Conservation (phyloP, 208 protist species). For the Wallacemonas collosoma region DNA sequence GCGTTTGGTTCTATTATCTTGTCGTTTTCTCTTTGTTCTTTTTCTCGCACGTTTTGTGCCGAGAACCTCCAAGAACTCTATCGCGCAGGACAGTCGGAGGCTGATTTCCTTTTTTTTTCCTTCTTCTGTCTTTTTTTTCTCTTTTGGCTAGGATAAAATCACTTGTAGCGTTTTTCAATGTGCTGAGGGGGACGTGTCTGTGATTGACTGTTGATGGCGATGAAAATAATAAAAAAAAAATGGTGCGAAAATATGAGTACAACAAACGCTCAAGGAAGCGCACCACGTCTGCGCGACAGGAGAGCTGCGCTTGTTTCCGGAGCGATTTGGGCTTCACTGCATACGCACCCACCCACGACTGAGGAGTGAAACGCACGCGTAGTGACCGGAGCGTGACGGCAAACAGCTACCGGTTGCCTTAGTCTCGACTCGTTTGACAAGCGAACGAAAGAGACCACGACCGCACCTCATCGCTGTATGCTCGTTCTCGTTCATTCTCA, state of each 20-base stretch:
- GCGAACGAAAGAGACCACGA: too few relatives aligned
- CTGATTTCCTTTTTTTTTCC: conserved; percentile 22
- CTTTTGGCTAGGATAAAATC: conserved; percentile 17
- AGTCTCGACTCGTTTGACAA: too few relatives aligned
- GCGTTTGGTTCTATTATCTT: conserved; percentile 9
- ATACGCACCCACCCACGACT: too few relatives aligned
- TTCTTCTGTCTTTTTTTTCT: conserved; percentile 17
- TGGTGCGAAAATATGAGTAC: not conserved
- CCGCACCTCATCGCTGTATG: too few relatives aligned
- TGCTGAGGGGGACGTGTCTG: not conserved
- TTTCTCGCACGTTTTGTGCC: conserved; percentile 8
- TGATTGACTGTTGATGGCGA: conserved; percentile 5
- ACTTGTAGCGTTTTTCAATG: conserved; percentile 15
- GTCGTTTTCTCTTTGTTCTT: conserved; percentile 8
- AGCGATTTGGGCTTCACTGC: too few relatives aligned
- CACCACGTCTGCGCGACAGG: too few relatives aligned
- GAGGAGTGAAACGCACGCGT: too few relatives aligned
- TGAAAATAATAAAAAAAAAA: conserved; percentile 18
- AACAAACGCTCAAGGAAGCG: too few relatives aligned
- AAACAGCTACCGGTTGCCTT: too few relatives aligned
- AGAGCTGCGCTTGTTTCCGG: too few relatives aligned
- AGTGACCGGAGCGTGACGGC: too few relatives aligned
- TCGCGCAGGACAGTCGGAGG: not conserved
- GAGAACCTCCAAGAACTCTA: not conserved
- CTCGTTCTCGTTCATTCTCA: too few relatives aligned